Base-by-base conservation (phyloP, 2,329 filamentous ascomycete genomes). In the Chaetomiaceae sp. region DNA sequence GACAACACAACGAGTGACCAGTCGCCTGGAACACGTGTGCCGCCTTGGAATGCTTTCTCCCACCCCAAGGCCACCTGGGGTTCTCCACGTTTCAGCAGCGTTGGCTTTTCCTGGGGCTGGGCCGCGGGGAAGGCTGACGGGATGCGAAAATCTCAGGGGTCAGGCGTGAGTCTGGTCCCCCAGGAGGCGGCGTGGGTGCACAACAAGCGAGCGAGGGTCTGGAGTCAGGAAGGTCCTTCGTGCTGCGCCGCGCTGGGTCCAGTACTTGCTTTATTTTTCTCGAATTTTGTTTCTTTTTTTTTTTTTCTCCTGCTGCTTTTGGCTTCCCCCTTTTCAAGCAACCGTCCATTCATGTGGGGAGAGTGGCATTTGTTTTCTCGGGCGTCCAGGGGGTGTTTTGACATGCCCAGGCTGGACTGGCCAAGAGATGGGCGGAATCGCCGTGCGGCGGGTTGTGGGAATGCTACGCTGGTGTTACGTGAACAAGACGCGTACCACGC, bases 401-500 rank as follows among this genome's bases (percentile, higher is more conserved):
- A 23, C 39, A 2, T 42, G 39, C n/a, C 23, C 25, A 42, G 22
- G 19, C 36, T 38, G 36, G 36, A 5, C 36, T 38, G 36, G 36
- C 15, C 36, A 38, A 25, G 22, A 27, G 23, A 25, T 19, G 22
- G 25, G 49, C 53, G 53, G 53, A 37, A 29, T 52, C 48, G 45
- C 53, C 53, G 48, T 48, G 39, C 39, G 49, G 54, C 33, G 40
- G 45, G 54, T 37, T 50, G 54, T 15, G 53, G 53, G 49, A 40
- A 56, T 52, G 50, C 50, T 20, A 53, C 54, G 49, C 40, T 53
- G 54, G 40, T 40, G 46, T 56, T 43, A 56, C 49, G 48, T 51
- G 17, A 47, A 38, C 34, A 5, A 8, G 17, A 38, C 51, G 17
- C 36, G 43, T 34, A 40, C 36, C 20, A 39, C 43, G 27, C 36